Conservation (phyloP, 345 rosid species). For the Cardamine resedifolia region DNA sequence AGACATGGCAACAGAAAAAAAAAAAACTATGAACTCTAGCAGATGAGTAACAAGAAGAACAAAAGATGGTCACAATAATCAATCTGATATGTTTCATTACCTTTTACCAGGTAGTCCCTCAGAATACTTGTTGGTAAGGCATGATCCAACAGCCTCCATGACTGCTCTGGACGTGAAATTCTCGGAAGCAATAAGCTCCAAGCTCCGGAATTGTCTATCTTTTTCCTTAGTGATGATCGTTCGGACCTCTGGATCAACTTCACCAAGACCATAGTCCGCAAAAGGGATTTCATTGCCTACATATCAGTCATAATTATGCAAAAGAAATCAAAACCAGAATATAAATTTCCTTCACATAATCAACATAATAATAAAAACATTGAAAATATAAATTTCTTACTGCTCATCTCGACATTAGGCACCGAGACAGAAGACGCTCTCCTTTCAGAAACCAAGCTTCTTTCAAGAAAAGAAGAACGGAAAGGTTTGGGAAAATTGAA, state of each 20-base stretch:
- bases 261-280: conserved; percentile 55
- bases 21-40: neutral
- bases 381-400: conserved; percentile 31
- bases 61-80: neutral
- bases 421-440: conserved; percentile 57
- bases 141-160: conserved; percentile 96
- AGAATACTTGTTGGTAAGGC: conserved; percentile 91
- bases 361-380: neutral
- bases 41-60: conserved; percentile 1
- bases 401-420: conserved; percentile 51
- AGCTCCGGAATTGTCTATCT: conserved; percentile 83
- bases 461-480: conserved; percentile 43
- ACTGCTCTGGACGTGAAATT: conserved; percentile 93
- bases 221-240: conserved; percentile 70
- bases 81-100: conserved; percentile 37
- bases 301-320: conserved; percentile 1
- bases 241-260: conserved; percentile 76
- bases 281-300: conserved; percentile 50
- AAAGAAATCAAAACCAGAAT: neutral
- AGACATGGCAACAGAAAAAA: neutral
- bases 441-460: conserved; percentile 51
- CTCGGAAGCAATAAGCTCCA: conserved; percentile 92
- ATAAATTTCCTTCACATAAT: neutral
- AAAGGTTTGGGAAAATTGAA: conserved; percentile 44
- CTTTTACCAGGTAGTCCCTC: conserved; percentile 97